Percentiles rank a stretch among this genome's conserved stretches.
Conservation (phyloP, 1,284 basidiomycete genomes). For the Malassezia brasiliensis region DNA sequence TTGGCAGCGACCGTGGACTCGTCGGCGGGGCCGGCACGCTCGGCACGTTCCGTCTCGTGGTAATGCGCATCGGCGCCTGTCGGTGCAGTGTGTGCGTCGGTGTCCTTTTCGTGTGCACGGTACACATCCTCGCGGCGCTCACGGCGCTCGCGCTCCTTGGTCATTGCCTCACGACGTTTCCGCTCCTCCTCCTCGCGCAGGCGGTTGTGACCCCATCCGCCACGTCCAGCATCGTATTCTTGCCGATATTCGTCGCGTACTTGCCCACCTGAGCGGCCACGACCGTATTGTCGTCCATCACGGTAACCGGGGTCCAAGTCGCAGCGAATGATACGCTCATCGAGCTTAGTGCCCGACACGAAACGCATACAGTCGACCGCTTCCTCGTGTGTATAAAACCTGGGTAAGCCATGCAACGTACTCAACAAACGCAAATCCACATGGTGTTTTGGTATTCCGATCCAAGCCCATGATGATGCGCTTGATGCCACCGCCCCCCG, state of each 20-base stretch:
- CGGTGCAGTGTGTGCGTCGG: slow-evolving; percentile 62
- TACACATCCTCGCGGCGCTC: slow-evolving; percentile 74
- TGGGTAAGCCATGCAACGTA: slow-evolving; percentile 27
- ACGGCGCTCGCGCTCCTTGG: slow-evolving; percentile 68
- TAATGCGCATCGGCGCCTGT: slow-evolving; percentile 49
- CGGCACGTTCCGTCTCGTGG: slow-evolving; percentile 28
- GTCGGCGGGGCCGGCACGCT: slow-evolving; percentile 13
- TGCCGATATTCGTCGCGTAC: slow-evolving; percentile 84
- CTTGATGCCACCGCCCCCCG: slow-evolving; percentile 89
- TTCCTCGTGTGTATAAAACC: slow-evolving; percentile 86
- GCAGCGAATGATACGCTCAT: slow-evolving; percentile 95
- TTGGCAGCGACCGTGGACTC: slow-evolving; percentile 24
- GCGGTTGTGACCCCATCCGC: slow-evolving; percentile 69
- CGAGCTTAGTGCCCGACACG: slow-evolving; percentile 93
- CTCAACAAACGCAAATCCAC: slow-evolving; percentile 98
- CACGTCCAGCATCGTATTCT: slow-evolving; percentile 77
- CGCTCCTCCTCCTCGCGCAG: slow-evolving; percentile 57
- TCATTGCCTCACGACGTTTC: slow-evolving; percentile 57
- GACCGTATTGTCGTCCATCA: slow-evolving; percentile 92
- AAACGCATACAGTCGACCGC: slow-evolving; percentile 87
- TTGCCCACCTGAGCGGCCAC: slow-evolving; percentile 93
- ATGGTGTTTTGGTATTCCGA: slow-evolving; percentile 92
- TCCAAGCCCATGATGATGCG: slow-evolving; percentile 99
- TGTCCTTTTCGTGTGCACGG: slow-evolving; percentile 65
- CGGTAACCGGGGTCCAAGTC: slow-evolving; percentile 96